Base-by-base conservation (phyloP, 768 basidiomycete species). In the Xerocomus spinulosus region DNA sequence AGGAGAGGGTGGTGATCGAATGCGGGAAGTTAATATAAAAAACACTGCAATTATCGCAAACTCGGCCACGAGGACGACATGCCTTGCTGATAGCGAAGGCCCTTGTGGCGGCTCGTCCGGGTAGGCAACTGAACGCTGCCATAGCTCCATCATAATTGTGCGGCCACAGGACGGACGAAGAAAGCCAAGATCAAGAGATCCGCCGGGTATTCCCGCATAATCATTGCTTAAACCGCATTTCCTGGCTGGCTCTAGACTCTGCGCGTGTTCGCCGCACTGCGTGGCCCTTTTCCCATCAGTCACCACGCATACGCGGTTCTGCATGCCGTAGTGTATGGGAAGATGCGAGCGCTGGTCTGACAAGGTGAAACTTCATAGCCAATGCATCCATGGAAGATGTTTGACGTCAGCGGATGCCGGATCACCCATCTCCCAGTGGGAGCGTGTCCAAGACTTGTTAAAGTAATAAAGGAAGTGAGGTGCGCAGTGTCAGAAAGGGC, bases 201-300 rank as follows among this genome's bases (percentile, higher is more conserved):
- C 55, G 34, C 37, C 61, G 63, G 59, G 38, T 26, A 49, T 50
- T 32, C 23, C 63, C 59, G 59, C 47, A 60, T 45, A 39, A 56
- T 61, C 53, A 25, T 28, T 49, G 46, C 37, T 44, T 15, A 41
- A 44, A 52, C 45, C 21, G 43, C 63, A 56, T 54, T 45, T 33
- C 51, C 51, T 52, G 32, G 41, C 26, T 24, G 46, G 37, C 55
- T 49, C 53, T 36, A 34, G 25, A 23, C 28, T 17, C 18, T 37
- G 38, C 37, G 51, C 36, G 36, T 59, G 66, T 47, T 50, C 55
- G 51, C 55, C 52, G 42, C 42, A 51, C 58, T 46, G 50, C 45
- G 46, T 58, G 62, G 42, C 45, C 56, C 37, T 51, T 49, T 28
- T n/a, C 38, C 49, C 61, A 65, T 66, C 61, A 68, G 32, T 59